phyloP scores from a whole-genome alignment of 176 grass and related monocot species.

The Cocos nucifera region DNA sequence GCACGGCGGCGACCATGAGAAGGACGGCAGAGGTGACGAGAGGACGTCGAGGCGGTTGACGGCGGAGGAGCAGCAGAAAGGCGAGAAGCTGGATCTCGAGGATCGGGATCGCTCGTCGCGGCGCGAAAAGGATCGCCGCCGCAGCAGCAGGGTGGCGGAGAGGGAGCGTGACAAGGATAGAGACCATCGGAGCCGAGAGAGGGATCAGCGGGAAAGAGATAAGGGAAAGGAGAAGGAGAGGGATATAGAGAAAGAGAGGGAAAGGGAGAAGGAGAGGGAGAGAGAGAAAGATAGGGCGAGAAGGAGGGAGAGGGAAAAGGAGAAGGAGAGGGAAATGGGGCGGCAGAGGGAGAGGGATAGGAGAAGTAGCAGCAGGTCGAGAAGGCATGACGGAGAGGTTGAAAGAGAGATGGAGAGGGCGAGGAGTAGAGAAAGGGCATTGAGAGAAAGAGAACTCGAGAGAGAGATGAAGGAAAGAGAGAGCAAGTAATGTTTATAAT shows the following conservation, averaged over 20 bases:
- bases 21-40: background rate
- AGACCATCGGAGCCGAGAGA: background rate
- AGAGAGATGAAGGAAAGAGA: no score
- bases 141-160: background rate
- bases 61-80: background rate
- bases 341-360: no score
- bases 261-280: conserved; percentile 1
- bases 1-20: background rate
- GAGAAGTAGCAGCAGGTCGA: no score
- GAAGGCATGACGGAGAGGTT: no score
- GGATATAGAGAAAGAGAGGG: conserved; percentile 3
- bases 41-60: conserved; percentile 8
- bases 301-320: background rate
- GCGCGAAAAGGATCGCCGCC: conserved; percentile 1
- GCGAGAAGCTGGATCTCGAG: background rate
- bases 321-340: background rate
- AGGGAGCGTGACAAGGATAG: conserved; percentile 6
- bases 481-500: no score
- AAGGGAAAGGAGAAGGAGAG: background rate
- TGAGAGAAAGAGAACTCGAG: no score
- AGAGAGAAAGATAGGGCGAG: conserved; percentile 3
- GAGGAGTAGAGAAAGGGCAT: no score
- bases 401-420: no score
- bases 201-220: conserved; percentile 3
- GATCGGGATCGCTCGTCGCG: background rate